A percentile compares a stretch with the other conserved stretches of the same genome.
phyloP scores from a whole-genome alignment of 345 rosid genomes.

The Eucalyptus urophylla region DNA sequence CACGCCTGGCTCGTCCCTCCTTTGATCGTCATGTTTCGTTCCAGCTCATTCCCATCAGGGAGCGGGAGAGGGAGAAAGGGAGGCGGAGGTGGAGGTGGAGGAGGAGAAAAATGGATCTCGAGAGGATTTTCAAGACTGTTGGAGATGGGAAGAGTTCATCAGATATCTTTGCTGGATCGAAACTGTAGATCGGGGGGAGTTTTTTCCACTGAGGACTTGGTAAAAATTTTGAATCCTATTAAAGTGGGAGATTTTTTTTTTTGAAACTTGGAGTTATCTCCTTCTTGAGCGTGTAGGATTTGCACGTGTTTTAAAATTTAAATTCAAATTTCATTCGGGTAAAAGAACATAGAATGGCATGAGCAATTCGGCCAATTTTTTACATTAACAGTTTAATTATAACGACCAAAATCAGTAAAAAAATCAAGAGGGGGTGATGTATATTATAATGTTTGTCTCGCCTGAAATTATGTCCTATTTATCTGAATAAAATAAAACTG shows the following conservation, averaged over 20 bases:
- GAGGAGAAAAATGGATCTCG: neutral
- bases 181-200: neutral
- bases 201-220: neutral
- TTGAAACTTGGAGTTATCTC: neutral
- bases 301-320: neutral
- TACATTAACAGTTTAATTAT: neutral
- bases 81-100: neutral
- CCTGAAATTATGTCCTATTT: neutral
- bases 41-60: neutral
- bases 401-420: neutral
- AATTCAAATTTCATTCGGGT: neutral
- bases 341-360: neutral
- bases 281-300: neutral
- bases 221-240: neutral
- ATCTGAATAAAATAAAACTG: neutral
- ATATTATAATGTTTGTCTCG: neutral
- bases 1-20: conserved; percentile 86
- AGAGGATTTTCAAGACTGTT: neutral
- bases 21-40: conserved; percentile 45
- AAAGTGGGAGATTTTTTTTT: neutral
- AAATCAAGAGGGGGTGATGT: neutral
- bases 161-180: neutral
- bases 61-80: neutral
- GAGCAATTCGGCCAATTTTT: neutral
- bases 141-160: neutral